Base-by-base conservation (phyloP, 768 basidiomycete species). In the Hericium erinaceus region DNA sequence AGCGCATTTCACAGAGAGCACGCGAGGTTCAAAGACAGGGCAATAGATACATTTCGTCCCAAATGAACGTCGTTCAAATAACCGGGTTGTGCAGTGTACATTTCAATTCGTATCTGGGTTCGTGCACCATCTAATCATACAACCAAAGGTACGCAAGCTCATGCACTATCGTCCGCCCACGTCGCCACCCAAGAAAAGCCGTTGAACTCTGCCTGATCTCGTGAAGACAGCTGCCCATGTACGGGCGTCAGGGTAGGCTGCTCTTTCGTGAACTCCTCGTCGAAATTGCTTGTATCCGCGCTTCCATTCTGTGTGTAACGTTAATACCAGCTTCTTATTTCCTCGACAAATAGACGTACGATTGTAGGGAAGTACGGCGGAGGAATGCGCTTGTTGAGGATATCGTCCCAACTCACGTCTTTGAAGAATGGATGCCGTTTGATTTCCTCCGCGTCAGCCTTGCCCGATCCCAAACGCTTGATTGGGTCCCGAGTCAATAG, bases 391-490 rank as follows among this genome's bases (percentile, higher is more conserved):
- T 98, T 98, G 75, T 97, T 80, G 62, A 95, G 70, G n/a, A 99
- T 89, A 70, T 98, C 95, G 63, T 98, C 97, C 70, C 88, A 99
- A 74, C 74, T 98, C 52, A 95, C 90, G 69, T 98, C 97, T 72
- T 95, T 94, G 81, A 99, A 99, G 83, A 98, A 99, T 3, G 93
- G 84, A 68, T 98, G 97, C 56, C 83, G 80, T 74, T 99, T 99
- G 76, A 99, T 95, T 65, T 98, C 95, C 65, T 92, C 90, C 1
- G 97, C 97, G 64, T 98, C 97, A 58, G 84, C 83, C 68, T 93
- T 91, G 16, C 85, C 85, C 24, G 94, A 89, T 33, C 97, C 97
- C 10, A 99, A 80, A 57, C 97, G 90, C 28, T 92, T 90, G 24
- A 73, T 69, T 28, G 97, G 95, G 66, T 99, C 95, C 49, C 95